Evolutionary conservation across 164 flowering plant genomes (phyloP).

Genomic region (Akebia trifoliata): DNA sequence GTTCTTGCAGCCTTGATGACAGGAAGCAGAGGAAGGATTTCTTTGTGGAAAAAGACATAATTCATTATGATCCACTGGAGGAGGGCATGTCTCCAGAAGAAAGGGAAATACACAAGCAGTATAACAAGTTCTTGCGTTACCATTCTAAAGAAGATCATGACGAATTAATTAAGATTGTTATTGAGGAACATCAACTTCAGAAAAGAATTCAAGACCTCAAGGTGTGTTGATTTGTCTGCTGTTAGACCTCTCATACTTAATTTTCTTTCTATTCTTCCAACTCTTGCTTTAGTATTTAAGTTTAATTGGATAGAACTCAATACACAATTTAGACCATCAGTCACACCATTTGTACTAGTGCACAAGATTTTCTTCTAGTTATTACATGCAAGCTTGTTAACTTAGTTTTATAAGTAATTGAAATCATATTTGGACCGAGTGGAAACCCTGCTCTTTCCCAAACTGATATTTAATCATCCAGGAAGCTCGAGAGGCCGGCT

Average conservation of each 20-base stretch:
- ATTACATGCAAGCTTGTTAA: no score
- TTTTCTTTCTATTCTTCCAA: no score
- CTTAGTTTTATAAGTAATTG: no score
- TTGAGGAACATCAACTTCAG: constrained; percentile 59
- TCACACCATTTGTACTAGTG: no score
- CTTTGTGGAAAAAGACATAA: constrained; percentile 72
- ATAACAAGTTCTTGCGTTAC: constrained; percentile 77
- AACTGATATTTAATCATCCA: no score
- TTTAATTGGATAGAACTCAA: no score
- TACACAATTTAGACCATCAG: no score
- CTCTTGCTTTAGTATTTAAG: no score
- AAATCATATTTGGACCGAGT: no score
- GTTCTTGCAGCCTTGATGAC: constrained; percentile 94
- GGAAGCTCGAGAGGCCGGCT: constrained; percentile 85
- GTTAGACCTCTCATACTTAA: no score
- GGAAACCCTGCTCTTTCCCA: no score
- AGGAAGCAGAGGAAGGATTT: constrained; percentile 91
- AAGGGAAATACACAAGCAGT: constrained; percentile 53
- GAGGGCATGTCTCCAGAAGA: constrained; percentile 62
- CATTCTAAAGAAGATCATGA: constrained; percentile 75
- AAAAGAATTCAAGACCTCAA: constrained; percentile 78
- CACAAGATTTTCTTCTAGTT: no score
- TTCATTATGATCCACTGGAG: constrained; percentile 67
- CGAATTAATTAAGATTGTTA: constrained; percentile 48
- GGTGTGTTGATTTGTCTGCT: constrained; percentile 48